These are phyloP conservation scores for Hamigera avellanea DNA, from an alignment of 495 filamentous ascomycete genomes.

Conservation along the genomic window DNA sequence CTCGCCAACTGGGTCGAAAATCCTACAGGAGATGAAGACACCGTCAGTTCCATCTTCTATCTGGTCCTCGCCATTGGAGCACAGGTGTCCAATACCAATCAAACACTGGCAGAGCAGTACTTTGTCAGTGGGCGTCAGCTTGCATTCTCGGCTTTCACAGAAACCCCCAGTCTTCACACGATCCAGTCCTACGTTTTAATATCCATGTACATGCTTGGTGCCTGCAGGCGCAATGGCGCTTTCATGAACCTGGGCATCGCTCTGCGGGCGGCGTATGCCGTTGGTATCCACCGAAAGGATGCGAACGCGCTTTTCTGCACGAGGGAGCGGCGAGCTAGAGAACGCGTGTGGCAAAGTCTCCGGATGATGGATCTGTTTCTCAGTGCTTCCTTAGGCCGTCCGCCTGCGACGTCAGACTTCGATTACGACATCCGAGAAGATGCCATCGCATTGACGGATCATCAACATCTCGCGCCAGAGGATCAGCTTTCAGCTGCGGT, in stretches of 20 bases:
- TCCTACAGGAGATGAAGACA: conserved; percentile 29
- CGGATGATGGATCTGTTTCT: conserved; percentile 50
- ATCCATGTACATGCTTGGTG: conserved; percentile 48
- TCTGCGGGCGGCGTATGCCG: conserved; percentile 44
- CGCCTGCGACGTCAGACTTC: conserved; percentile 46
- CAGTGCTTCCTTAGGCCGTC: conserved; percentile 47
- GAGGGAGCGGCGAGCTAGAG: conserved; percentile 35
- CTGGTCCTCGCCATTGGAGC: conserved; percentile 49
- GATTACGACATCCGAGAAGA: conserved; percentile 41
- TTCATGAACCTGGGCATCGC: conserved; percentile 46
- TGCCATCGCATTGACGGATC: conserved; percentile 6
- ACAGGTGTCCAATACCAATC: conserved; percentile 39
- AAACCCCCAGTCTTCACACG: conserved; percentile 42
- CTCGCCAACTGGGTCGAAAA: conserved; percentile 31
- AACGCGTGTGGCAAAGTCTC: conserved; percentile 50
- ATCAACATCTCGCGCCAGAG: conserved; percentile 13
- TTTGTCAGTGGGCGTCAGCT: conserved; percentile 46
- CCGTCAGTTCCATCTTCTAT: conserved; percentile 43
- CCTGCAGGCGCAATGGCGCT: conserved; percentile 49
- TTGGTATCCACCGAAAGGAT: conserved; percentile 50
- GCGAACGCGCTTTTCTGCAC: conserved; percentile 46
- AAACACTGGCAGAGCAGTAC: conserved; percentile 31
- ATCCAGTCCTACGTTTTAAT: conserved; percentile 48
- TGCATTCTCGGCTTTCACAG: conserved; percentile 42
- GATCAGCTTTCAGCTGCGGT: conserved; percentile 26